A percentile compares a stretch with the other conserved stretches of the same genome.
phyloP scores from a whole-genome alignment of 345 rosid species.

The Euphorbia lathyris region DNA sequence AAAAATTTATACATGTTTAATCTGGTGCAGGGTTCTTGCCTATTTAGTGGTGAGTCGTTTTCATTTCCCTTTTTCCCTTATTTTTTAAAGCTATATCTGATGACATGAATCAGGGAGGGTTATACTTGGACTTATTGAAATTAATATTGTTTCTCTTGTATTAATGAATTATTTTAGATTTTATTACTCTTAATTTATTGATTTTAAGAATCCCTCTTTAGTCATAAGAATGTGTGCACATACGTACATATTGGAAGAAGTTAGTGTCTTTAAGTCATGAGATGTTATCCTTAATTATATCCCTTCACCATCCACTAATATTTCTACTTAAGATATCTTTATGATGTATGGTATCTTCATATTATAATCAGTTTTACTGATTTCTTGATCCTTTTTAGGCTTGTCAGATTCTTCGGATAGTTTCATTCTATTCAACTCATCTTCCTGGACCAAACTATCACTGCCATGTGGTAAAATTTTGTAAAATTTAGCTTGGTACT shows the following conservation, averaged over 20 bases:
- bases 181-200: not conserved
- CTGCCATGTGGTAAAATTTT: conserved; percentile 69
- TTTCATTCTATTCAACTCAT: conserved; percentile 90
- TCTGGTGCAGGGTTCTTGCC: conserved; percentile 30
- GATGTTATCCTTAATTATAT: not conserved
- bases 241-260: not conserved
- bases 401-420: conserved; percentile 75
- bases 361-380: conserved; percentile 12
- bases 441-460: conserved; percentile 98
- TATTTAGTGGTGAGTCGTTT: conserved; percentile 19
- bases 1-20: conserved; percentile 24
- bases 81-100: not conserved
- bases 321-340: not conserved
- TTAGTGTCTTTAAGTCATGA: not conserved
- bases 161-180: not conserved
- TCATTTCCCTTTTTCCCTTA: not conserved
- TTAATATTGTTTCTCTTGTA: too few species aligned
- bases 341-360: conserved; percentile 2
- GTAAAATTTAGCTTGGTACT: too few species aligned
- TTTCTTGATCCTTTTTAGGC: conserved; percentile 19
- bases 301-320: not conserved
- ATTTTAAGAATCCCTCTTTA: not conserved
- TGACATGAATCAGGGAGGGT: not conserved
- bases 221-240: not conserved
- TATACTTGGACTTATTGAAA: not conserved